Base-by-base conservation (phyloP, 2,329 filamentous ascomycete species). In the Aspergillus sp. region DNA sequence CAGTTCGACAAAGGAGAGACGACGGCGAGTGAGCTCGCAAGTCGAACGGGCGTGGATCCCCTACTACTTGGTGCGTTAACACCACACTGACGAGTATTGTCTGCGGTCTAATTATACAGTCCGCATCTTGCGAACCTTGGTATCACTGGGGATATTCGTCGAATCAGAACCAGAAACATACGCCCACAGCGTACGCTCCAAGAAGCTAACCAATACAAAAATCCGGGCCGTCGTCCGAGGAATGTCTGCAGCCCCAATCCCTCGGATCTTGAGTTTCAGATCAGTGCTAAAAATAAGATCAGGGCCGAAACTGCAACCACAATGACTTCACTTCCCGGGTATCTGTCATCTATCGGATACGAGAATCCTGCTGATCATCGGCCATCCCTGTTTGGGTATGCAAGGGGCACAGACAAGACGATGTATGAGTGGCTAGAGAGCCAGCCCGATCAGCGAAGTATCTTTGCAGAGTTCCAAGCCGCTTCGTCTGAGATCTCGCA, bases 351-450 rank as follows among this genome's bases (percentile, higher is more conserved):
- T 5, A 32, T 39, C 32, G 6, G 45, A 10, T 54, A 22, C 29
- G 29, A 54, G 18, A 54, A 45, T 24, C 52, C 52, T 3, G 52
- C 36, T 3, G 52, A 54, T 26, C 12, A 20, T n/a, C 31, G 11
- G n/a, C 52, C 36, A 11, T 22, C 52, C 9, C 32, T 54, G 1
- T 54, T 54, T 10, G 52, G 52, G 5, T 54, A 20, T 11, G 52
- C 52, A 29, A 29, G 16, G 10, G 10, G 45, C 1, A 54, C 52
- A 18, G 52, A 54, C 6, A 32, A 54, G 52, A 45, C 52, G 7
- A 54, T 54, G 52, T 54, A 45, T 20, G 52, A 54, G 52, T 54
- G 52, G 52, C 24, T 54, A 20, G 52, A 54, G 32, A n/a, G 11
- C 5, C 31, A 54, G 18, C 52, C 52, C 9, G 52, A 54, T 32